Evolutionary conservation across 2,329 filamentous ascomycete species (phyloP), one percentile per base, ranked within the genome.

Genomic region (Trichoderma brevicompactum): DNA sequence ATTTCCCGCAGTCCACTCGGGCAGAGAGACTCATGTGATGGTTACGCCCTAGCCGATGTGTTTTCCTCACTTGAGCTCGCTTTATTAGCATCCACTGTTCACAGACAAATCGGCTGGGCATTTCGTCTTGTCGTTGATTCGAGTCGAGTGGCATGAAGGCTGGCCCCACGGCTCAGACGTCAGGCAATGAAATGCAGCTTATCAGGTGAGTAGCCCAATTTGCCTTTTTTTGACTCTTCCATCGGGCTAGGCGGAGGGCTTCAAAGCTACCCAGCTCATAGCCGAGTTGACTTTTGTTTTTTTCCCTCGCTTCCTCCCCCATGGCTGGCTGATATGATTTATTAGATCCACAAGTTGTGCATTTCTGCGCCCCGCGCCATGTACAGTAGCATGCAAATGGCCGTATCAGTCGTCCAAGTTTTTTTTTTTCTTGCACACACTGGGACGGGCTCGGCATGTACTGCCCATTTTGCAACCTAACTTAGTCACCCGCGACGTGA

Each of bases 131-230:
- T 17, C 19, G 9, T 28, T 44, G 23, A 19, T 53, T 19, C 12
- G 43, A 32, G 15, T 28, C 7, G 23, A 41, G 28, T 48, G 50
- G 28, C 40, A 15, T 49, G 61, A 54, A 41, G 40, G 41, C 44
- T 64, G 50, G 61, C 43, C 40, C 61, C 61, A 56, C 61, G 50
- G 40, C 41, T 19, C 23, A 43, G 41, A 38, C 61, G 52, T 56
- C 50, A 56, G 61, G 61, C 61, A 62, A 64, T 64, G 17, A 56
- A 23, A 55, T 36, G 41, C 61, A 56, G 50, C 61, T 56, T 41
- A 64, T 64, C 61, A 64, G 61, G 61, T 56, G 61, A 56, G 61
- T 49, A 15, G 50, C 61, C 59, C 59, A 62, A 62, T 10, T 44
- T 46, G 59, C 49, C 59, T 9, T 62, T 62, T 44, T 13, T 62